Evolutionary conservation across 1,284 basidiomycete species (phyloP), one percentile per base, ranked within the genome.

Genomic region (Xerocomus amazonicus): DNA sequence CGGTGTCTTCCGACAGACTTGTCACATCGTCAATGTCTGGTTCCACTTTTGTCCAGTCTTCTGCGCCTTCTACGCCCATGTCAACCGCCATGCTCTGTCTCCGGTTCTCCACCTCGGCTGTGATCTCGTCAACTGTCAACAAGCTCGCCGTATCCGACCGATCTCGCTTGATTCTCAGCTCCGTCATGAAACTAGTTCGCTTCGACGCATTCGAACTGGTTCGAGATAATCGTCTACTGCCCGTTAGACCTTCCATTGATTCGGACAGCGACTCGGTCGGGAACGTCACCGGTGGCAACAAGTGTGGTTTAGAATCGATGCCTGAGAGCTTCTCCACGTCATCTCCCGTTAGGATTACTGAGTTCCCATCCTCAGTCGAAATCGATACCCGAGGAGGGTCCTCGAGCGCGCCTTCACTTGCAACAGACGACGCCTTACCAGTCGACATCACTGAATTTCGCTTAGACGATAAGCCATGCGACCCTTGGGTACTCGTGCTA

Each of bases 81-180:
- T 74, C 73, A 12, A 73, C 67, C 9, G 71, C 70, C 59, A 73
- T 73, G 58, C 78, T 80, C 56, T 77, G 74, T 16, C 84, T 74
- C 14, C 94, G 76, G 61, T 86, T 92, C 72, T 98, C 96, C 1
- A 99, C 91, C 61, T 96, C 91, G 6, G 92, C 94, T 0, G 96
- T 98, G 59, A 99, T 97, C 70, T 99, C 93, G 63, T 99, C 96
- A 13, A 99, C 90, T 0, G 96, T 99, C 64, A 99, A 78, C 58
- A 99, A 71, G 63, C 91, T 95, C 5, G 91, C 92, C 1, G 89
- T 89, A 62, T 98, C 95, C 2, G 89, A 90, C 41, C 80, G 76
- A 62, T 96, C 92, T 13, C 86, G 81, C 66, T 84, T 88, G 62
- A 81, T 87, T 47, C 88, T 75, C 42, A 92, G 65, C 63, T 90